Conservation (phyloP, 1,284 basidiomycete species). For the Ceratobasidium sp. region DNA sequence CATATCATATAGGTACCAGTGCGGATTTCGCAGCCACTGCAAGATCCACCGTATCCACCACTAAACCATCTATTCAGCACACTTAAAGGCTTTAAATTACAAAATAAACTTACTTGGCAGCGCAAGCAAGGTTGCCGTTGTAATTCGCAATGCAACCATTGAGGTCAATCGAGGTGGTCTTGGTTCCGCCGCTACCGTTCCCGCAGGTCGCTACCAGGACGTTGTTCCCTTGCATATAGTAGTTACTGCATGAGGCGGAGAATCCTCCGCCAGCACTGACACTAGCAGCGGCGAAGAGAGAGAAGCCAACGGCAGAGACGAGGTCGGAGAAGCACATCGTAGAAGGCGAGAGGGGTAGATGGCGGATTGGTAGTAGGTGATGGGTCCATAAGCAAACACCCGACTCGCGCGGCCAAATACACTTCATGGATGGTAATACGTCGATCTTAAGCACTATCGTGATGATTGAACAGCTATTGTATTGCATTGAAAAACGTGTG, state of each 20-base stretch:
- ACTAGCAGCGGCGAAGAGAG: neutral
- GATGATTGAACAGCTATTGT: too few species aligned
- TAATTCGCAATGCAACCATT: slow-evolving; percentile 6
- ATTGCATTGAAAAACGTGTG: too few species aligned
- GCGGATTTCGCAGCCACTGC: slow-evolving; percentile 19
- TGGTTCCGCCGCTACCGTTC: slow-evolving; percentile 1
- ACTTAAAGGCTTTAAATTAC: neutral
- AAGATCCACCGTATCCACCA: slow-evolving; percentile 16
- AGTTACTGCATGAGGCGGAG: neutral
- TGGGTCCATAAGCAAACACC: too few species aligned
- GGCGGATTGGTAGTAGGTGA: too few species aligned
- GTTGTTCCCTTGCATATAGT: slow-evolving; percentile 5
- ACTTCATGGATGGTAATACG: too few species aligned
- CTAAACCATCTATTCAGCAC: neutral
- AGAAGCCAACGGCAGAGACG: neutral
- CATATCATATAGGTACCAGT: slow-evolving; percentile 21
- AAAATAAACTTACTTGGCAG: slow-evolving; percentile 3
- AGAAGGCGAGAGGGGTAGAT: neutral
- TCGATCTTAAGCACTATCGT: too few species aligned
- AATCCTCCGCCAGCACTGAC: slow-evolving; percentile 15
- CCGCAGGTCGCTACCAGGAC: neutral
- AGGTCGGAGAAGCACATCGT: neutral
- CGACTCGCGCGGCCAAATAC: too few species aligned
- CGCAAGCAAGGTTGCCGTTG: slow-evolving; percentile 7
- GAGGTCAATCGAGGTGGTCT: neutral